These are phyloP conservation scores for Dissoconium aciculare DNA, from an alignment of 2,329 filamentous ascomycete species.

Conservation along the genomic window DNA sequence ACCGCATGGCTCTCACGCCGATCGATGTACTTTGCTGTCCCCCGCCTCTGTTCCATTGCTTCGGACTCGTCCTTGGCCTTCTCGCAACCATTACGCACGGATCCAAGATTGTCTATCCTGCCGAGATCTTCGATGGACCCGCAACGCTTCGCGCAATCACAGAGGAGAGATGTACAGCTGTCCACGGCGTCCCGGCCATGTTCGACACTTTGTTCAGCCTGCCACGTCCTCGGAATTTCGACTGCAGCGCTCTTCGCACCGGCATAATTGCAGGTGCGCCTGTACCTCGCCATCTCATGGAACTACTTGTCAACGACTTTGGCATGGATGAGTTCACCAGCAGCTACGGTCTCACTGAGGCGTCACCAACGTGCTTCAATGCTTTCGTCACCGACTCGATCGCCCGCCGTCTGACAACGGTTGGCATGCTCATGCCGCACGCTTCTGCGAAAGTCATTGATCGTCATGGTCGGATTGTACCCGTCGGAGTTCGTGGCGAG, in stretches of 20 bases:
- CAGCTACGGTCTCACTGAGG: conserved; percentile 52
- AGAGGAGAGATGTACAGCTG: conserved; percentile 41
- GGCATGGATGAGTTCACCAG: conserved; percentile 58
- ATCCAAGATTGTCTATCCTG: conserved; percentile 60
- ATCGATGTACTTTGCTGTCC: conserved; percentile 63
- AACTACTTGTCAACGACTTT: conserved; percentile 53
- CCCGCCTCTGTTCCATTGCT: conserved; percentile 74
- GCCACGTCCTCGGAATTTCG: conserved; percentile 34
- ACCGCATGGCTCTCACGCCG: conserved; percentile 54
- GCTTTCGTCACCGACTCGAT: conserved; percentile 59
- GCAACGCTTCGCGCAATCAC: conserved; percentile 51
- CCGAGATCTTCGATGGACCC: conserved; percentile 54
- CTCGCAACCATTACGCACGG: conserved; percentile 60
- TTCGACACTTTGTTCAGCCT: conserved; percentile 49
- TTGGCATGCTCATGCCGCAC: conserved; percentile 63
- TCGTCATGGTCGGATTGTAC: conserved; percentile 48
- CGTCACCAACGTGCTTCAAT: conserved; percentile 68
- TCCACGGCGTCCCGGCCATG: conserved; percentile 74
- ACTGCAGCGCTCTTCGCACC: conserved; percentile 43
- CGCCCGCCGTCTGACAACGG: conserved; percentile 51
- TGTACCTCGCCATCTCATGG: conserved; percentile 61
- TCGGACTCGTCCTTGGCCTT: conserved; percentile 63
- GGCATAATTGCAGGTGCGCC: conserved; percentile 68
- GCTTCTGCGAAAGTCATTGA: conserved; percentile 61
- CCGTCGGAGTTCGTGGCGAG: conserved; percentile 53